Evolutionary conservation across 2,329 filamentous ascomycete species (phyloP).

Genomic region (Penicillium vulpinum): DNA sequence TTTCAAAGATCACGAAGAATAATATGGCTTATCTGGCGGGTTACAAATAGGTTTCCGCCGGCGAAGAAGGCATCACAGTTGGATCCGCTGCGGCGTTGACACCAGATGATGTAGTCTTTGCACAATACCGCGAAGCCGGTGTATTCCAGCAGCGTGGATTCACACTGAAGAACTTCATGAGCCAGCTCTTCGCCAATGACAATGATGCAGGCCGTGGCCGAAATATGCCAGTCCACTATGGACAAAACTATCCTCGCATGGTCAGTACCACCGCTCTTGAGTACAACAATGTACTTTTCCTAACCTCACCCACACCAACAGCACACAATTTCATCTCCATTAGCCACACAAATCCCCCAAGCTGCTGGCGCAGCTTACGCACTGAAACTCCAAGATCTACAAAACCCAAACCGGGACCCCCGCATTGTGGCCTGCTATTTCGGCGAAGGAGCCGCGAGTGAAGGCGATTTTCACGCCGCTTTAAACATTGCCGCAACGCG

Average conservation of each 20-base stretch:
- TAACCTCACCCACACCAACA: constrained; percentile 54
- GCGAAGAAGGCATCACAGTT: constrained; percentile 91
- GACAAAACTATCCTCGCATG: constrained; percentile 78
- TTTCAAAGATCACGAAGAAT: rapidly evolving
- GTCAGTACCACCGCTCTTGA: constrained; percentile 49
- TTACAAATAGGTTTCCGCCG: constrained; percentile 65
- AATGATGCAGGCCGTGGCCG: constrained; percentile 78
- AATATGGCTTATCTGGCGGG: background rate
- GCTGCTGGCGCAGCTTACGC: constrained; percentile 85
- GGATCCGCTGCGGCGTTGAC: constrained; percentile 81
- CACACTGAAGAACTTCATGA: constrained; percentile 87
- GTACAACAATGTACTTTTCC: background rate
- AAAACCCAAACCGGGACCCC: constrained; percentile 66
- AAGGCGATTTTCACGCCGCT: constrained; percentile 89
- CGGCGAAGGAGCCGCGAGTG: constrained; percentile 84
- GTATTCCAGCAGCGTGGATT: constrained; percentile 90
- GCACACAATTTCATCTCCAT: constrained; percentile 82
- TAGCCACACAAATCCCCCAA: constrained; percentile 88
- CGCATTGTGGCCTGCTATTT: constrained; percentile 82
- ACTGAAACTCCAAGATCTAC: constrained; percentile 74
- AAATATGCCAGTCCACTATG: constrained; percentile 98
- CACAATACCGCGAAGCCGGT: constrained; percentile 91
- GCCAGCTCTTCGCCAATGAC: constrained; percentile 84
- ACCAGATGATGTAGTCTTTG: constrained; percentile 87
- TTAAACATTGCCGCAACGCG: constrained; percentile 88